phyloP scores from a whole-genome alignment of 2,329 filamentous ascomycete species.

The Nemania sp. region DNA sequence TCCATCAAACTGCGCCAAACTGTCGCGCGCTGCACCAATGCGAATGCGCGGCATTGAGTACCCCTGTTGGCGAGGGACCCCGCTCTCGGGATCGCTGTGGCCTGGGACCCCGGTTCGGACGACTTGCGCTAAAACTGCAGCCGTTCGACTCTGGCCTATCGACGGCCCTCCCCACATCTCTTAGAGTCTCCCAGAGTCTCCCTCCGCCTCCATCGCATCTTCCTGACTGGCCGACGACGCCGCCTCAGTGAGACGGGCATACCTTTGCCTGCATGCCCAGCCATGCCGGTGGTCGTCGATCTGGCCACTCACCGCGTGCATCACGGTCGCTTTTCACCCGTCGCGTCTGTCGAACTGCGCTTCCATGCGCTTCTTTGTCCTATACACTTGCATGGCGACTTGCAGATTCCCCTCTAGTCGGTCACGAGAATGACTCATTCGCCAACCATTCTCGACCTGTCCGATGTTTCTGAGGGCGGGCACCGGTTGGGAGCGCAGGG shows the following conservation, averaged over 20 bases:
- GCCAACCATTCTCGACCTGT: constrained; percentile 48
- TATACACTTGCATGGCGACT: constrained; percentile 46
- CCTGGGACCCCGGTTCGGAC: constrained; percentile 11
- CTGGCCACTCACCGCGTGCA: constrained; percentile 50
- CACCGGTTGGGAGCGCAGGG: constrained; percentile 37
- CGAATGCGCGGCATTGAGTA: not conserved
- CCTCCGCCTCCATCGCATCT: constrained; percentile 44
- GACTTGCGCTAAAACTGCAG: constrained; percentile 3
- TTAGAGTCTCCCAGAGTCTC: constrained; percentile 3
- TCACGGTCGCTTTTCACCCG: constrained; percentile 47
- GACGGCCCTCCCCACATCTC: constrained; percentile 32
- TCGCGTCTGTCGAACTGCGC: constrained; percentile 49
- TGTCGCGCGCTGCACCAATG: not conserved
- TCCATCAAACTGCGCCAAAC: too few relatives aligned
- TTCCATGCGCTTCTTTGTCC: constrained; percentile 40
- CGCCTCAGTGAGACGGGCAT: constrained; percentile 48
- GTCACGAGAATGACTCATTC: constrained; percentile 49
- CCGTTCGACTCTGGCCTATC: not conserved
- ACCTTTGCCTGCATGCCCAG: constrained; percentile 44
- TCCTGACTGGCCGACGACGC: constrained; percentile 47
- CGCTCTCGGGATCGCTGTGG: constrained; percentile 20
- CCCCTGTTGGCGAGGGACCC: constrained; percentile 18
- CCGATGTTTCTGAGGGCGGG: constrained; percentile 48
- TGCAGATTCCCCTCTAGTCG: constrained; percentile 45
- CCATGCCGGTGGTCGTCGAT: constrained; percentile 43